Evolutionary conservation across 1,284 basidiomycete species (phyloP).

Genomic region (Heterobasidion parviporum): DNA sequence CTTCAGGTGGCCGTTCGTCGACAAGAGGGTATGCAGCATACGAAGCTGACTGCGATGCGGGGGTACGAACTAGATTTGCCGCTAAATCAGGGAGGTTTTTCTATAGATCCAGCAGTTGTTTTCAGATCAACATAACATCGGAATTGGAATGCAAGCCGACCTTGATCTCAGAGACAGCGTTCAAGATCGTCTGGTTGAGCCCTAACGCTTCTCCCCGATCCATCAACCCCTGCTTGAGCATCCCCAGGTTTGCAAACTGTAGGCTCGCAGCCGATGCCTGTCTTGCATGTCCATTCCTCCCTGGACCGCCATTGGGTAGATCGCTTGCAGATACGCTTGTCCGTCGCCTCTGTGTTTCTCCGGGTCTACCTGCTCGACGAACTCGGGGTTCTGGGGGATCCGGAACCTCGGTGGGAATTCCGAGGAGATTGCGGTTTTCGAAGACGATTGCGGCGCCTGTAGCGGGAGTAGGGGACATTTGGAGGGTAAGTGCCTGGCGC

Average conservation of each 20-base stretch:
- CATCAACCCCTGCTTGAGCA: constrained; percentile 61
- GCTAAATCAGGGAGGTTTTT: constrained; percentile 77
- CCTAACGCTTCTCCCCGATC: constrained; percentile 73
- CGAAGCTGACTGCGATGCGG: constrained; percentile 33
- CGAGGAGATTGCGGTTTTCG: constrained; percentile 74
- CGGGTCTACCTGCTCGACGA: constrained; percentile 25
- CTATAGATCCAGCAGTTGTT: constrained; percentile 26
- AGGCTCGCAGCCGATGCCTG: constrained; percentile 27
- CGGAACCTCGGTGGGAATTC: constrained; percentile 60
- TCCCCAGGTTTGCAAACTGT: constrained; percentile 44
- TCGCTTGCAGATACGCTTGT: constrained; percentile 9
- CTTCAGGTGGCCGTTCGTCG: constrained; percentile 48
- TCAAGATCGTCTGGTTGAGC: constrained; percentile 74
- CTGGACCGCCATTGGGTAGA: constrained; percentile 1
- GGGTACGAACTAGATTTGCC: constrained; percentile 50
- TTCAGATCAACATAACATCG: neutral
- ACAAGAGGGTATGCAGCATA: constrained; percentile 50
- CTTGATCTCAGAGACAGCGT: constrained; percentile 64
- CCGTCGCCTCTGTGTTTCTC: constrained; percentile 12
- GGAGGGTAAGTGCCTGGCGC: constrained; percentile 73
- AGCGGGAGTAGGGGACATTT: constrained; percentile 63
- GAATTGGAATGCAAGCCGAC: constrained; percentile 28
- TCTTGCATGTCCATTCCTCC: constrained; percentile 7
- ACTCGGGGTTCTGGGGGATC: constrained; percentile 35
- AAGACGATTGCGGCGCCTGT: constrained; percentile 69